phyloP scores from a whole-genome alignment of 495 filamentous ascomycete species.

The Tirmania nivea region DNA sequence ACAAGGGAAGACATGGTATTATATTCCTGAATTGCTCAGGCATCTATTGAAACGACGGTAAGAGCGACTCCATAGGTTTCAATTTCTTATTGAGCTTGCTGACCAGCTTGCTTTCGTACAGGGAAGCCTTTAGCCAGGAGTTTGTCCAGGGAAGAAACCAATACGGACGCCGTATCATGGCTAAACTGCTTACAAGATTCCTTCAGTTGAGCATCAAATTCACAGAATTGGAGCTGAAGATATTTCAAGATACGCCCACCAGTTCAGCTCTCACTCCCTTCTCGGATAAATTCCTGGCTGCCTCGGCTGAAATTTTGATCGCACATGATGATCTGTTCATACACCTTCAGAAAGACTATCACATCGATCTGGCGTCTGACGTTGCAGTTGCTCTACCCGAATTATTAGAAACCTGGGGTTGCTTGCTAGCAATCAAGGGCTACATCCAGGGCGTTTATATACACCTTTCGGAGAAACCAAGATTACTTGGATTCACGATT shows the following conservation, averaged over 20 bases:
- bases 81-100: too few relatives aligned
- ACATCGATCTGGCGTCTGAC: neutral
- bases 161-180: neutral
- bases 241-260: neutral
- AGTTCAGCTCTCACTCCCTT: neutral
- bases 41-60: too few relatives aligned
- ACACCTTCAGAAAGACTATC: neutral
- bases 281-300: neutral
- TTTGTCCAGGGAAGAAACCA: neutral
- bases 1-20: too few relatives aligned
- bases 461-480: neutral
- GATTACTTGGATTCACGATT: neutral
- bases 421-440: neutral
- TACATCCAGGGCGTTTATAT: neutral
- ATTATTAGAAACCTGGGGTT: neutral
- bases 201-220: neutral
- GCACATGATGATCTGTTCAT: neutral
- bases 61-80: too few relatives aligned
- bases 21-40: too few relatives aligned
- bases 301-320: neutral
- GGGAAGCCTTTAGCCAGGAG: neutral
- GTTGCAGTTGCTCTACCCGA: constrained; percentile 1
- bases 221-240: neutral
- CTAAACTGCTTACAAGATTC: neutral
- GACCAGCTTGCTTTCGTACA: neutral